Percentiles rank a stretch among this genome's conserved stretches.
Conservation (phyloP, 768 basidiomycete species). For the Mycena venus region DNA sequence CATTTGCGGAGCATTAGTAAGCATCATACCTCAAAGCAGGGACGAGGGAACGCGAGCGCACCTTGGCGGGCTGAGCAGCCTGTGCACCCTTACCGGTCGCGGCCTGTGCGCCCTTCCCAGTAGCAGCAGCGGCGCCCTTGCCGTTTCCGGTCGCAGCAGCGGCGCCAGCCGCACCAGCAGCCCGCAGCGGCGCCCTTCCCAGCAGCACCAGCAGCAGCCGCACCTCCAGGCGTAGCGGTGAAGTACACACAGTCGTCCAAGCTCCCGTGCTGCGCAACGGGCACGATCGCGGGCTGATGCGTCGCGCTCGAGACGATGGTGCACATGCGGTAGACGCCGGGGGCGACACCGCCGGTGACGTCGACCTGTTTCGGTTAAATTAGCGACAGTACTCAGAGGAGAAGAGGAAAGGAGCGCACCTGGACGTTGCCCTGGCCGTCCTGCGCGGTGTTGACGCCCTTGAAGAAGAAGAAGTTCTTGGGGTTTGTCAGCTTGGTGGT, state of each 20-base stretch:
- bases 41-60: too few species aligned
- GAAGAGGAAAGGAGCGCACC: too few species aligned
- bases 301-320: slow-evolving; percentile 66
- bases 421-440: slow-evolving; percentile 63
- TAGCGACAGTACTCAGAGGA: too few species aligned
- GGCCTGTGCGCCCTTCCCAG: too few species aligned
- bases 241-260: slow-evolving; percentile 70
- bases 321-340: slow-evolving; percentile 71
- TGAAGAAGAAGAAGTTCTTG: slow-evolving; percentile 64
- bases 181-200: background rate
- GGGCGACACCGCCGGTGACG: slow-evolving; percentile 69
- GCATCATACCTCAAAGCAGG: too few species aligned
- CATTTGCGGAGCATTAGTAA: too few species aligned
- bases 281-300: slow-evolving; percentile 69
- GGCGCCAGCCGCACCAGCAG: background rate
- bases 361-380: too few species aligned
- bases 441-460: slow-evolving; percentile 25
- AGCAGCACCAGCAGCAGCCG: background rate
- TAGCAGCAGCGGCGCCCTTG: background rate
- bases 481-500: slow-evolving; percentile 63
- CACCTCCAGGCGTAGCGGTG: background rate
- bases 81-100: too few species aligned
- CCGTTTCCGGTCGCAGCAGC: background rate
- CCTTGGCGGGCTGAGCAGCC: background rate
- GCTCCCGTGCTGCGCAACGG: slow-evolving; percentile 70